Percentiles rank a stretch among this genome's conserved stretches.
phyloP scores from a whole-genome alignment of 257 asterid genomes.

The Primulina eburnea region DNA sequence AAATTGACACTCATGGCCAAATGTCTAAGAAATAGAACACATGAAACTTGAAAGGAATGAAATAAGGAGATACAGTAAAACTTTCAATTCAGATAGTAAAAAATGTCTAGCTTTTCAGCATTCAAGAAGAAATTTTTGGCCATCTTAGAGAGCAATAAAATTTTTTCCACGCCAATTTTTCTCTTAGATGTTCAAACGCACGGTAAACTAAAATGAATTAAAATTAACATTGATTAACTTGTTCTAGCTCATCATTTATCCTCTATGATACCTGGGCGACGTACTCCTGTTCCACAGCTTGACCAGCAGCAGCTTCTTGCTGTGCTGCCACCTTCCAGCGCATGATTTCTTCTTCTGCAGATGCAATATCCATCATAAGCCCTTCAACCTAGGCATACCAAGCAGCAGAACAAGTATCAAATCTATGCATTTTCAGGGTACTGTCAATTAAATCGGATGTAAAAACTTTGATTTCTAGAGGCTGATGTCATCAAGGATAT shows the following conservation, averaged over 20 bases:
- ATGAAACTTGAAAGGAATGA: background rate
- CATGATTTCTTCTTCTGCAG: slow-evolving; percentile 90
- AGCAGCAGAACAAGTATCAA: slow-evolving; percentile 2
- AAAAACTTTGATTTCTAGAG: slow-evolving; percentile 6
- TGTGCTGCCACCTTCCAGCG: slow-evolving; percentile 97
- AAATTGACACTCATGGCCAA: background rate
- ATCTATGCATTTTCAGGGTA: slow-evolving; percentile 12
- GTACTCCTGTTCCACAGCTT: slow-evolving; percentile 83
- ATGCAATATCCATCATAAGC: slow-evolving; percentile 86
- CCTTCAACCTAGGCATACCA: slow-evolving; percentile 67
- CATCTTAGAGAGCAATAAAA: slow-evolving; percentile 16
- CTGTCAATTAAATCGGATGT: background rate
- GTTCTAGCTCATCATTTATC: background rate
- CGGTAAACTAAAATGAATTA: background rate
- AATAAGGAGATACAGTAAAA: background rate
- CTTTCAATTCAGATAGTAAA: background rate
- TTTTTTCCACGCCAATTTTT: slow-evolving; percentile 7
- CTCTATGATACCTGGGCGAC: slow-evolving; percentile 55
- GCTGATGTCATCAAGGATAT: slow-evolving; percentile 20
- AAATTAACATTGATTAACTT: slow-evolving; percentile 10
- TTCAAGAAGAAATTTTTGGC: slow-evolving; percentile 19
- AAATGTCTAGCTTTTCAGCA: slow-evolving; percentile 6
- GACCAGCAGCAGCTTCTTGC: slow-evolving; percentile 97
- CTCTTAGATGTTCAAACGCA: slow-evolving; percentile 6
- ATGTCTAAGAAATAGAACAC: background rate